A percentile compares a stretch with the other conserved stretches of the same genome.
Evolutionary conservation across 495 filamentous ascomycete genomes (phyloP).

Genomic region (Bombardia bombarda): DNA sequence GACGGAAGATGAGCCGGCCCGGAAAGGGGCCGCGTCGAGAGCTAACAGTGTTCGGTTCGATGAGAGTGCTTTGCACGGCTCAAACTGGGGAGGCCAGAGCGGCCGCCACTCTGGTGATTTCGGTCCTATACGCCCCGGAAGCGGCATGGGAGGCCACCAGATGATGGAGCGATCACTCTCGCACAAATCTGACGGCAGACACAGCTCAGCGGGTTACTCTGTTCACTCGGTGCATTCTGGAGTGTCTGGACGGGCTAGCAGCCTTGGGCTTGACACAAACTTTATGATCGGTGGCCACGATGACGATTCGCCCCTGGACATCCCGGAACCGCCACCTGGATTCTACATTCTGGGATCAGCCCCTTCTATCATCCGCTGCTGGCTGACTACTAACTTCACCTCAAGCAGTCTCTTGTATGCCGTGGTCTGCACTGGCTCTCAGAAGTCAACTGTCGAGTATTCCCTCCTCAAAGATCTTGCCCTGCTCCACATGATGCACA

Average conservation of each 20-base stretch:
- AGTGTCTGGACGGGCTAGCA: constrained; percentile 72
- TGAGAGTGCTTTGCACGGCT: constrained; percentile 87
- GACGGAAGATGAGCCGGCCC: constrained; percentile 75
- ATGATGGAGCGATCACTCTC: constrained; percentile 85
- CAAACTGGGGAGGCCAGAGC: constrained; percentile 70
- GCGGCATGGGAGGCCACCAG: constrained; percentile 67
- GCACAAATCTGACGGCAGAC: constrained; percentile 93
- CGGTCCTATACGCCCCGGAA: constrained; percentile 67
- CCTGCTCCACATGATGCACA: constrained; percentile 56
- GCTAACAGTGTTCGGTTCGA: constrained; percentile 99
- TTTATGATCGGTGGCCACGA: constrained; percentile 55
- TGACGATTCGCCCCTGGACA: constrained; percentile 55
- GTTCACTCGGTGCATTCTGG: constrained; percentile 57
- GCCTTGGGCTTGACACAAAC: constrained; percentile 68
- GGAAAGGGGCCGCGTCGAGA: constrained; percentile 76
- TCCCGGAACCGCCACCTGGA: constrained; percentile 68
- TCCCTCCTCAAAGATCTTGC: constrained; percentile 65
- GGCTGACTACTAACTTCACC: constrained; percentile 80
- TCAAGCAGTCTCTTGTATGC: constrained; percentile 84
- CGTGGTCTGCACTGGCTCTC: constrained; percentile 85
- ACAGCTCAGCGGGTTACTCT: constrained; percentile 83
- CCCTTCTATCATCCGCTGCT: constrained; percentile 91
- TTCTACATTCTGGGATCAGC: constrained; percentile 77
- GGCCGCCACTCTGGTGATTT: constrained; percentile 74
- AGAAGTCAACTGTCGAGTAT: constrained; percentile 68